phyloP scores from a whole-genome alignment of 2,329 filamentous ascomycete species.

The Xylariomycetidae sp. region DNA sequence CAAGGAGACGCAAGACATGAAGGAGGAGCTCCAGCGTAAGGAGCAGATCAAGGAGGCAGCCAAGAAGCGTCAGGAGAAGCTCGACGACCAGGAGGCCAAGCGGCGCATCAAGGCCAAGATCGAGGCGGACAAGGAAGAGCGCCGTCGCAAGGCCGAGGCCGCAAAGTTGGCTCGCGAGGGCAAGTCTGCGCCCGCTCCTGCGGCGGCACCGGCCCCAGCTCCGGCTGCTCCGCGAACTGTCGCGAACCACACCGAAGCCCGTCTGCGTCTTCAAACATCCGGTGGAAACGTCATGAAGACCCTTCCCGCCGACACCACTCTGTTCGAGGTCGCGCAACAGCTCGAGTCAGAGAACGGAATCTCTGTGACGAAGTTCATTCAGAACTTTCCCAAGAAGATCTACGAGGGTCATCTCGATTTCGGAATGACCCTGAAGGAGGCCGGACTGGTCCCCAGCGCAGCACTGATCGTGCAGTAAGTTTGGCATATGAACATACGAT shows the following conservation, averaged over 20 bases:
- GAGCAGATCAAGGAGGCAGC: conserved; percentile 89
- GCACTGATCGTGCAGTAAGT: conserved; percentile 66
- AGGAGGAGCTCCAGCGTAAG: conserved; percentile 82
- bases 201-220: conserved; percentile 36
- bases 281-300: conserved; percentile 79
- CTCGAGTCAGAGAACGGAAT: conserved; percentile 65
- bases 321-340: conserved; percentile 84
- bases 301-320: conserved; percentile 78
- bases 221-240: conserved; percentile 50
- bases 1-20: conserved; percentile 79
- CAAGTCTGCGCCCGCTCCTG: conserved; percentile 35
- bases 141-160: conserved; percentile 75
- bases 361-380: conserved; percentile 69
- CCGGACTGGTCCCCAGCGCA: conserved; percentile 84
- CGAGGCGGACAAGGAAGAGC: conserved; percentile 86
- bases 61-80: conserved; percentile 81
- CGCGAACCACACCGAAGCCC: conserved; percentile 70
- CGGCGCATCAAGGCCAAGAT: conserved; percentile 89
- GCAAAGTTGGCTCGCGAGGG: conserved; percentile 85
- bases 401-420: conserved; percentile 68
- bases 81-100: conserved; percentile 77
- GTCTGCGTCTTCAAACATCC: conserved; percentile 73
- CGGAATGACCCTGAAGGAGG: conserved; percentile 86
- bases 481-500: conserved; percentile 1
- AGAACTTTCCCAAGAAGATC: conserved; percentile 81